These are phyloP conservation scores for Metarhizium robertsii DNA, from an alignment of 2,329 filamentous ascomycete species.

Conservation along the genomic window DNA sequence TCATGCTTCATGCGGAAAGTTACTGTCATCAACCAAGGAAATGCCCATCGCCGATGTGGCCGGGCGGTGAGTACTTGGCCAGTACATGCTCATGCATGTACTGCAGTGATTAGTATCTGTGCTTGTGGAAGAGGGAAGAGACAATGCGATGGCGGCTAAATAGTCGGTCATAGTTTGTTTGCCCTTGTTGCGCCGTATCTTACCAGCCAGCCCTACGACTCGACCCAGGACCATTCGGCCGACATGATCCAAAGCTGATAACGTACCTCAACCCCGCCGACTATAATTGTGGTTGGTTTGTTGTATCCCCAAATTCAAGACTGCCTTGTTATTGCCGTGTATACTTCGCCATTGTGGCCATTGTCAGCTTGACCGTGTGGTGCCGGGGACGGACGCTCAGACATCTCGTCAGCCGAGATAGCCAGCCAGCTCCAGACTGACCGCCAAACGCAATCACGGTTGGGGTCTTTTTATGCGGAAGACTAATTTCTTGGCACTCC, in stretches of 20 bases:
- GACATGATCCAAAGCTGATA: not conserved
- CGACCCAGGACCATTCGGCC: not conserved
- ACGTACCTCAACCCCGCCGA: not conserved
- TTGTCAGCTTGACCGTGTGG: not conserved
- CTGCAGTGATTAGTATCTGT: not conserved
- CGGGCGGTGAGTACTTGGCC: not conserved
- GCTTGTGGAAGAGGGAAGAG: not conserved
- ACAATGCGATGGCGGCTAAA: not conserved
- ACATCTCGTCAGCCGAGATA: not conserved
- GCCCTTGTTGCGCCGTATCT: not conserved
- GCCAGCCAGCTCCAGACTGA: not conserved
- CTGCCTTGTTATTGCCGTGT: not conserved
- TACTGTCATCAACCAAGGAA: not conserved
- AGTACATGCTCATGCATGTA: too few relatives aligned
- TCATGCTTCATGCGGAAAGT: not conserved
- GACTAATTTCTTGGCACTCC: not conserved
- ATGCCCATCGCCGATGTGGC: not conserved
- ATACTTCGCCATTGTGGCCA: not conserved
- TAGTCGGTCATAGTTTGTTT: not conserved
- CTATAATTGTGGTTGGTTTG: not conserved
- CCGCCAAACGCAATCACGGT: not conserved
- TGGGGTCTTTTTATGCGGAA: not conserved
- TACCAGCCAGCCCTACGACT: not conserved
- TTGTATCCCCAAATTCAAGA: not conserved
- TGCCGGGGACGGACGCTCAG: constrained; percentile 3